Evolutionary conservation across 2,329 filamentous ascomycete genomes (phyloP).

Genomic region (Stachybotrys echinatus): DNA sequence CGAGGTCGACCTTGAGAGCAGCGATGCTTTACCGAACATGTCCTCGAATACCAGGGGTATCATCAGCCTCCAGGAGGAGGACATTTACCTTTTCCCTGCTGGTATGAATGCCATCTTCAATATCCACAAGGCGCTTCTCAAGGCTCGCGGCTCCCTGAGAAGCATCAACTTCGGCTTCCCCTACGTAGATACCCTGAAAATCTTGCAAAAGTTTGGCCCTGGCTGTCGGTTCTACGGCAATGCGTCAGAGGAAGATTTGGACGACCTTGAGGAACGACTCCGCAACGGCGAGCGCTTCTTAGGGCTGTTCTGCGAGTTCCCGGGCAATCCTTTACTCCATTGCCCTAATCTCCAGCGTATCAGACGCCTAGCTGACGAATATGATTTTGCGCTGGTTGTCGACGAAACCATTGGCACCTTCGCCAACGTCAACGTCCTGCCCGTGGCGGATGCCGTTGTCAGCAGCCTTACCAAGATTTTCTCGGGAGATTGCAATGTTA

Average conservation of each 20-base stretch:
- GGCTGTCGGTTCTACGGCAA: conserved; percentile 85
- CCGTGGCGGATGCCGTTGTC: conserved; percentile 84
- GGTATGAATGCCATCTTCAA: conserved; percentile 97
- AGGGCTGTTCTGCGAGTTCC: conserved; percentile 90
- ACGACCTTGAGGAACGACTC: conserved; percentile 73
- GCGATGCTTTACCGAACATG: conserved; percentile 9
- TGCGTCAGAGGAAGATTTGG: conserved; percentile 70
- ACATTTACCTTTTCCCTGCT: conserved; percentile 82
- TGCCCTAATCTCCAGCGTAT: conserved; percentile 84
- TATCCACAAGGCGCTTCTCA: conserved; percentile 69
- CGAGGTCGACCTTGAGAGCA: conserved; percentile 50
- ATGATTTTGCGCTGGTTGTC: conserved; percentile 84
- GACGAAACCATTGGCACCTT: conserved; percentile 98
- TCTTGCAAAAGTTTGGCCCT: conserved; percentile 88
- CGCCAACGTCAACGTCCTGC: conserved; percentile 89
- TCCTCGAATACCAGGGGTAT: conserved; percentile 48
- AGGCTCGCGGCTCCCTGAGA: conserved; percentile 57
- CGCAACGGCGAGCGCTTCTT: conserved; percentile 70
- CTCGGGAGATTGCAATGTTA: conserved; percentile 95
- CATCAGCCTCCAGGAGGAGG: conserved; percentile 68
- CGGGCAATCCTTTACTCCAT: conserved; percentile 81
- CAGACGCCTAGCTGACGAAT: conserved; percentile 69
- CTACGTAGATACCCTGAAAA: conserved; percentile 94
- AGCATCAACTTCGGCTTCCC: conserved; percentile 96
- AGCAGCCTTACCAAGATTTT: conserved; percentile 97